A percentile compares a stretch with the other conserved stretches of the same genome.
Evolutionary conservation across 768 basidiomycete species (phyloP).

Genomic region (Tulasnella sp.): DNA sequence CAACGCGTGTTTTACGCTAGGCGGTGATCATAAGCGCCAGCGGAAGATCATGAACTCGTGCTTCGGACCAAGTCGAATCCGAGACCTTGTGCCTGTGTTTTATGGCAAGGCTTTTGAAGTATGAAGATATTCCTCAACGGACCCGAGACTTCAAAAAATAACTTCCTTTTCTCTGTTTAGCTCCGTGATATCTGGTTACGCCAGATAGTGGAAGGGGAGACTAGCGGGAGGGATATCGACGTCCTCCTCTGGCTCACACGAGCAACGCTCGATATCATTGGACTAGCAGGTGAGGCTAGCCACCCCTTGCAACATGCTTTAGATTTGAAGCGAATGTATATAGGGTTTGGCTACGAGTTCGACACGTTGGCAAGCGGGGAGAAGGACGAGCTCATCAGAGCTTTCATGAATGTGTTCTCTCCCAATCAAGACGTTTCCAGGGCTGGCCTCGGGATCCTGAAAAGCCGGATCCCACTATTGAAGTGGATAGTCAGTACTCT

Average conservation of each 20-base stretch:
- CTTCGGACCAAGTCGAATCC: constrained; percentile 62
- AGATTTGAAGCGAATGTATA: neutral
- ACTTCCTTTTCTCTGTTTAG: neutral
- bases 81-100: constrained; percentile 61
- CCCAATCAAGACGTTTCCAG: neutral
- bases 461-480: neutral
- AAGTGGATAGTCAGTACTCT: neutral
- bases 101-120: constrained; percentile 59
- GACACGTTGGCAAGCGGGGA: constrained; percentile 42
- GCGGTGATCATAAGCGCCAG: constrained; percentile 28
- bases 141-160: no score
- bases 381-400: constrained; percentile 44
- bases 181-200: constrained; percentile 28
- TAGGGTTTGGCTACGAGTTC: constrained; percentile 45
- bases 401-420: constrained; percentile 43
- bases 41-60: constrained; percentile 55
- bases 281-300: constrained; percentile 37
- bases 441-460: neutral
- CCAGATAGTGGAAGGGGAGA: neutral
- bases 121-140: neutral
- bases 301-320: neutral
- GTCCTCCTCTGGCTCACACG: constrained; percentile 23
- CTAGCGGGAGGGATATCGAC: neutral
- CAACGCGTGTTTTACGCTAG: neutral
- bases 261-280: constrained; percentile 40